Percentiles rank a stretch among this genome's conserved stretches.
These are phyloP conservation scores for Chaetomiaceae sp. DNA, from an alignment of 2,329 filamentous ascomycete species.

Conservation along the genomic window DNA sequence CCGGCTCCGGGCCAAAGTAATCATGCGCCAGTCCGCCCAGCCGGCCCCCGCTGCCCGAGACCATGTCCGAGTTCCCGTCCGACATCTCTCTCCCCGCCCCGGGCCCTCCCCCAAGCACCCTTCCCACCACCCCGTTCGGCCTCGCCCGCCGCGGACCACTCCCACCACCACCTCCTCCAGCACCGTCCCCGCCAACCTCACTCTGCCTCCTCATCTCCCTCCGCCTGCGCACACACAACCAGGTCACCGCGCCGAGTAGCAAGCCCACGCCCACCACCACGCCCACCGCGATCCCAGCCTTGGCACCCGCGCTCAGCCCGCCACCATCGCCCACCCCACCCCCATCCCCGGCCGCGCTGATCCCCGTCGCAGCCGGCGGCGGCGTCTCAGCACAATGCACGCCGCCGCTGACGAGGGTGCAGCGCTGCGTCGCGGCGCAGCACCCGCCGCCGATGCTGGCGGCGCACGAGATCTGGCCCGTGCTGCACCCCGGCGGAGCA, in stretches of 20 bases:
- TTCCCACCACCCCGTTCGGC: slow-evolving; percentile 23
- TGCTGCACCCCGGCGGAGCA: slow-evolving; percentile 37
- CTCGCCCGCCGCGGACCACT: slow-evolving; percentile 6
- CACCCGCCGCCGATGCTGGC: slow-evolving; percentile 42
- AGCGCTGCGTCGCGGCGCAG: slow-evolving; percentile 40
- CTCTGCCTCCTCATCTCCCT: slow-evolving; percentile 26
- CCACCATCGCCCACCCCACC: slow-evolving; percentile 8
- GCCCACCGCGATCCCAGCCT: slow-evolving; percentile 52
- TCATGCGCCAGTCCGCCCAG: slow-evolving; percentile 32
- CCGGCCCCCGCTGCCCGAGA: slow-evolving; percentile 24
- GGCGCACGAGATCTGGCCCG: slow-evolving; percentile 41
- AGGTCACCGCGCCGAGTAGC: slow-evolving; percentile 39
- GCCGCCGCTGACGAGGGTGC: slow-evolving; percentile 33
- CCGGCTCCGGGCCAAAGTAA: slow-evolving; percentile 41
- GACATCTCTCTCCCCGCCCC: slow-evolving; percentile 14
- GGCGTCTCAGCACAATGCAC: slow-evolving; percentile 36
- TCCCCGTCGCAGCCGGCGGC: slow-evolving; percentile 14
- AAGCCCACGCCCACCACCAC: slow-evolving; percentile 39
- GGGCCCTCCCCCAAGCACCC: slow-evolving; percentile 16
- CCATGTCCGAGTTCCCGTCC: slow-evolving; percentile 31
- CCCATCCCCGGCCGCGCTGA: slow-evolving; percentile 18
- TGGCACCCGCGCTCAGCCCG: slow-evolving; percentile 43
- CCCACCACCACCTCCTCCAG: not conserved
- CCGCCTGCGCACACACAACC: slow-evolving; percentile 40
- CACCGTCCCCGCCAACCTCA: slow-evolving; percentile 16